A percentile compares a stretch with the other conserved stretches of the same genome.
These are phyloP conservation scores for Cladosporium phlei DNA, from an alignment of 2,329 filamentous ascomycete genomes.

Conservation along the genomic window DNA sequence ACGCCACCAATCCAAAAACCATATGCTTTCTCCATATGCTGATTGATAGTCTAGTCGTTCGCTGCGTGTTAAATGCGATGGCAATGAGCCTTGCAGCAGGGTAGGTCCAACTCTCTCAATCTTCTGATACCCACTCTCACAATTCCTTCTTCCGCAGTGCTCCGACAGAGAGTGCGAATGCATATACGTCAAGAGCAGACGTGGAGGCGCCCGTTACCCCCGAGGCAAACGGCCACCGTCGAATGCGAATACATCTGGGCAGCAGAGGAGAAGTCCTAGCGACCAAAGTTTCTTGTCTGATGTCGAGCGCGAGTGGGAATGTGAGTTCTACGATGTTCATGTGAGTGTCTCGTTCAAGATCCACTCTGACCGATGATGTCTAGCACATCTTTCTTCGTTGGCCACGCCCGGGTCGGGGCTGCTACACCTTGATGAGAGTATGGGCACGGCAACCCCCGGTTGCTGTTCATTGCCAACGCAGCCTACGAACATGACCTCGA, in stretches of 20 bases:
- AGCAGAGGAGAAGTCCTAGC: background rate
- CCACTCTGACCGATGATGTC: too few relatives aligned
- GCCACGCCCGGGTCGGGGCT: constrained; percentile 1
- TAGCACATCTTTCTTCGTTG: constrained; percentile 2
- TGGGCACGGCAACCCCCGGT: background rate
- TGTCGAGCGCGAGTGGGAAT: constrained; percentile 5
- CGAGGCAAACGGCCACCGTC: background rate
- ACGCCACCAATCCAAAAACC: background rate
- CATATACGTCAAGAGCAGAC: constrained; percentile 9
- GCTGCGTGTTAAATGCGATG: constrained; percentile 3
- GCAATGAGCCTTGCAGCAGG: constrained; percentile 9
- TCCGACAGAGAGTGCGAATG: constrained; percentile 5
- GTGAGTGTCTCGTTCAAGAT: too few relatives aligned
- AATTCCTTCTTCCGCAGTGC: background rate
- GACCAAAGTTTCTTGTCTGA: background rate
- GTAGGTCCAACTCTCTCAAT: background rate
- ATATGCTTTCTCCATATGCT: background rate
- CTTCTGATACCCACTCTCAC: background rate
- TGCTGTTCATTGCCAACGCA: constrained; percentile 6
- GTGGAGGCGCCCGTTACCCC: constrained; percentile 8
- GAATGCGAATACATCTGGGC: background rate
- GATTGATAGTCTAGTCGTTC: background rate
- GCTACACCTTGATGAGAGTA: background rate
- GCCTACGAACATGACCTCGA: background rate
- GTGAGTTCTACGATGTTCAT: background rate